phyloP scores from a whole-genome alignment of 2,329 filamentous ascomycete genomes.

The Drechslerella stenobrocha region DNA sequence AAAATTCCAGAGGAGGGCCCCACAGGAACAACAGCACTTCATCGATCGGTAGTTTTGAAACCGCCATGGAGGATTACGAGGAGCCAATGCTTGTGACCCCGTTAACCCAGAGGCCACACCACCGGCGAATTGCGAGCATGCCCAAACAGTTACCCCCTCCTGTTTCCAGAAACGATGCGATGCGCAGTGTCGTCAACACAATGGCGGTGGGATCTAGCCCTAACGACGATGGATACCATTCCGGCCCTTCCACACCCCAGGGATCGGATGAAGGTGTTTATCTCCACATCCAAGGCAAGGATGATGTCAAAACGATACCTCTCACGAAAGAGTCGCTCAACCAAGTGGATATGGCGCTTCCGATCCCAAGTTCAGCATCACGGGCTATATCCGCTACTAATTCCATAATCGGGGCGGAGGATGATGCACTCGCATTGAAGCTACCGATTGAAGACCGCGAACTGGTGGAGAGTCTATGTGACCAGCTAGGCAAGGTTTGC shows the following conservation, averaged over 20 bases:
- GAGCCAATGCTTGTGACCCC: slow-evolving; percentile 38
- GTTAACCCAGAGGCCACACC: slow-evolving; percentile 31
- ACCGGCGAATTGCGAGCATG: slow-evolving; percentile 29
- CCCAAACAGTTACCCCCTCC: slow-evolving; percentile 27
- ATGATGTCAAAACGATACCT: slow-evolving; percentile 13
- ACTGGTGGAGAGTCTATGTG: slow-evolving; percentile 46
- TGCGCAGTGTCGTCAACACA: slow-evolving; percentile 6
- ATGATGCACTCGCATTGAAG: slow-evolving; percentile 43
- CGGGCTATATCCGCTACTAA: slow-evolving; percentile 44
- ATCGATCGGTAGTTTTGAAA: slow-evolving; percentile 42
- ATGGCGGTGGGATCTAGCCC: slow-evolving; percentile 15
- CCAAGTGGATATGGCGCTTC: slow-evolving; percentile 26
- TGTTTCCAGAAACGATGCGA: slow-evolving; percentile 22
- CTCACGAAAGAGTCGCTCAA: slow-evolving; percentile 34
- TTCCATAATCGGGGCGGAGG: slow-evolving; percentile 45
- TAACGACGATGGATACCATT: slow-evolving; percentile 46
- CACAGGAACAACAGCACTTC: slow-evolving; percentile 47
- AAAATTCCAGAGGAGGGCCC: slow-evolving; percentile 23
- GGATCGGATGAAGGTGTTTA: slow-evolving; percentile 39
- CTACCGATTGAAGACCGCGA: slow-evolving; percentile 36
- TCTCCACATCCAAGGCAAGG: slow-evolving; percentile 10
- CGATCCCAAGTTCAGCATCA: slow-evolving; percentile 25
- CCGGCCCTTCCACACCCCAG: slow-evolving; percentile 43
- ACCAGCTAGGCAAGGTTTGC: slow-evolving; percentile 46
- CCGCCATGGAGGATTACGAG: slow-evolving; percentile 42